A percentile compares a stretch with the other conserved stretches of the same genome.
Evolutionary conservation across 2,329 filamentous ascomycete genomes (phyloP).

Genomic region (Cylindrodendrum hubeiense): DNA sequence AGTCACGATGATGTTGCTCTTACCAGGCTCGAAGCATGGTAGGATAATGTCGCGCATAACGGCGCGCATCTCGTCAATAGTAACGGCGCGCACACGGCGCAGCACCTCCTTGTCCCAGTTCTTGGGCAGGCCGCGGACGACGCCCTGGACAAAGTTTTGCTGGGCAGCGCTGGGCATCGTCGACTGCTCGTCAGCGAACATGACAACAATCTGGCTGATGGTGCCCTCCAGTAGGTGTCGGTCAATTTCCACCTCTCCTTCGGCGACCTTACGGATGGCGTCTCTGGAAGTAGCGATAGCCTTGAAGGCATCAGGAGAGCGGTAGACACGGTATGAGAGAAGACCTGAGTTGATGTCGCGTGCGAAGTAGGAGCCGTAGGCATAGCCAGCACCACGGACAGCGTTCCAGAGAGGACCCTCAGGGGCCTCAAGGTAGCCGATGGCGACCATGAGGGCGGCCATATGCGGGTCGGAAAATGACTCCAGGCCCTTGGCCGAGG

Average conservation of each 20-base stretch:
- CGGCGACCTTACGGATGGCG: conserved; percentile 80
- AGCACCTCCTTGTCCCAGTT: conserved; percentile 85
- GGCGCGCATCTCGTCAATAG: conserved; percentile 79
- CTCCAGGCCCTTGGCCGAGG: conserved; percentile 79
- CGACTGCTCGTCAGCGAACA: conserved; percentile 87
- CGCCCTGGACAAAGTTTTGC: conserved; percentile 85
- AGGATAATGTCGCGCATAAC: conserved; percentile 82
- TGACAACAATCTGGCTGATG: conserved; percentile 88
- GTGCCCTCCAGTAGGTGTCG: conserved; percentile 88
- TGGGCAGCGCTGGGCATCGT: conserved; percentile 87
- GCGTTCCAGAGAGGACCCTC: conserved; percentile 96
- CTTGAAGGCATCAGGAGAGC: conserved; percentile 89
- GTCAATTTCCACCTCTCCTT: conserved; percentile 80
- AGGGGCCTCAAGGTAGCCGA: conserved; percentile 90
- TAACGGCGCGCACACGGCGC: conserved; percentile 81
- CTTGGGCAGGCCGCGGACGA: conserved; percentile 79
- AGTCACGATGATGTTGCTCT: conserved; percentile 87
- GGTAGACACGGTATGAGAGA: conserved; percentile 87
- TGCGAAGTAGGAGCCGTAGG: conserved; percentile 87
- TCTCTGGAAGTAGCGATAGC: conserved; percentile 83
- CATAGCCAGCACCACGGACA: conserved; percentile 91
- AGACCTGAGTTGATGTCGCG: conserved; percentile 84
- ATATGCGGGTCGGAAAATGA: conserved; percentile 83
- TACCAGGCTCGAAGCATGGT: conserved; percentile 83
- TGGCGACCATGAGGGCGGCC: conserved; percentile 87